phyloP scores from a whole-genome alignment of 2,329 filamentous ascomycete genomes.

The Diaporthe batatas region DNA sequence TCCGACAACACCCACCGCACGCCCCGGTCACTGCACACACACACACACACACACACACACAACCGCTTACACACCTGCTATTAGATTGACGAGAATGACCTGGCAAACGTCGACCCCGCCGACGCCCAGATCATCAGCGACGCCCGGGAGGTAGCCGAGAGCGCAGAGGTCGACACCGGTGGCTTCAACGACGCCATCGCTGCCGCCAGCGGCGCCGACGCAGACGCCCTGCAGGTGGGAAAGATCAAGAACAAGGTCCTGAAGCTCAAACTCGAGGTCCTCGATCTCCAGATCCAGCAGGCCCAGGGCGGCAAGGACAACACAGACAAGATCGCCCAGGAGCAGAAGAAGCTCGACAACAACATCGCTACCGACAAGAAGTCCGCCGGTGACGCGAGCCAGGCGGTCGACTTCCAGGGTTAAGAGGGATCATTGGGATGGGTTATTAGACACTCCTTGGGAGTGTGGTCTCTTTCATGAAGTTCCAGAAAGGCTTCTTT shows the following conservation, averaged over 20 bases:
- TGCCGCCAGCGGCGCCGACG: conserved; percentile 57
- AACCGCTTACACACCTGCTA: neutral
- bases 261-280: conserved; percentile 66
- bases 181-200: conserved; percentile 68
- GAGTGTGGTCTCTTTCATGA: neutral
- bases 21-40: neutral
- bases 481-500: neutral
- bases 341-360: conserved; percentile 66
- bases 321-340: conserved; percentile 57
- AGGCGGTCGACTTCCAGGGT: conserved; percentile 54
- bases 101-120: conserved; percentile 59
- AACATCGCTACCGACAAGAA: conserved; percentile 60
- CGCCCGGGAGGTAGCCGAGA: conserved; percentile 64
- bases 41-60: neutral
- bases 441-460: neutral
- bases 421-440: neutral
- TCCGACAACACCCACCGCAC: neutral
- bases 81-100: conserved; percentile 59
- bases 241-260: conserved; percentile 56
- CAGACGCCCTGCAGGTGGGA: conserved; percentile 57
- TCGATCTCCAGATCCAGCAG: conserved; percentile 64
- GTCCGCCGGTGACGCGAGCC: conserved; percentile 52
- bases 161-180: conserved; percentile 63
- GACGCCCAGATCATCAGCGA: conserved; percentile 66
- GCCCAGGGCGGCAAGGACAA: conserved; percentile 61